Conservation (phyloP, 169 alveolate genomes). For the Plasmodium malariae region DNA sequence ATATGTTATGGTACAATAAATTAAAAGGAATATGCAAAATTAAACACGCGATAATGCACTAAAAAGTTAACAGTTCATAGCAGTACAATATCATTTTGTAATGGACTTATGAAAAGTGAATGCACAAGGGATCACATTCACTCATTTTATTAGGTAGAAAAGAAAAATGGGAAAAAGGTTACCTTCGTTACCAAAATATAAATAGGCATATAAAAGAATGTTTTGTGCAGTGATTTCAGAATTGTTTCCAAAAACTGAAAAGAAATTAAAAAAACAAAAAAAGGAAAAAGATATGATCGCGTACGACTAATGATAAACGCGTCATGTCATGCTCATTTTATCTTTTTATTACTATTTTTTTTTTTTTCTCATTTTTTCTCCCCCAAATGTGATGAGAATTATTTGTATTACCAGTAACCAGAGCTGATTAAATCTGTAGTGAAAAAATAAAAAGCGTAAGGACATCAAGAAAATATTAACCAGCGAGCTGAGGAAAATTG, state of each 20-base stretch:
- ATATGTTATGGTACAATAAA: too few species aligned
- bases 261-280: conserved; percentile 4
- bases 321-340: neutral
- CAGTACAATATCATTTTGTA: too few species aligned
- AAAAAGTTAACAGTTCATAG: too few species aligned
- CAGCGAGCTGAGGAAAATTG: conserved; percentile 45
- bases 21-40: neutral
- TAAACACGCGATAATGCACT: too few species aligned
- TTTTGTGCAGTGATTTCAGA: conserved; percentile 67
- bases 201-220: conserved; percentile 73
- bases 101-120: too few species aligned
- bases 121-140: too few species aligned
- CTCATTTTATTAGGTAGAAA: too few species aligned
- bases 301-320: neutral
- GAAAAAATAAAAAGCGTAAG: conserved; percentile 41
- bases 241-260: conserved; percentile 71
- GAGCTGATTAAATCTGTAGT: conserved; percentile 19
- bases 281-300: neutral
- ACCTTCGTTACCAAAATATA: conserved; percentile 76
- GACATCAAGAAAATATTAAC: conserved; percentile 40
- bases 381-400: neutral
- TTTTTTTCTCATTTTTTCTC: neutral
- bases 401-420: conserved; percentile 56
- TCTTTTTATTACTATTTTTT: neutral
- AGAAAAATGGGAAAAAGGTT: neutral